Base-by-base conservation (phyloP, 352 stramenopile genomes). In the Phytophthora ramorum region DNA sequence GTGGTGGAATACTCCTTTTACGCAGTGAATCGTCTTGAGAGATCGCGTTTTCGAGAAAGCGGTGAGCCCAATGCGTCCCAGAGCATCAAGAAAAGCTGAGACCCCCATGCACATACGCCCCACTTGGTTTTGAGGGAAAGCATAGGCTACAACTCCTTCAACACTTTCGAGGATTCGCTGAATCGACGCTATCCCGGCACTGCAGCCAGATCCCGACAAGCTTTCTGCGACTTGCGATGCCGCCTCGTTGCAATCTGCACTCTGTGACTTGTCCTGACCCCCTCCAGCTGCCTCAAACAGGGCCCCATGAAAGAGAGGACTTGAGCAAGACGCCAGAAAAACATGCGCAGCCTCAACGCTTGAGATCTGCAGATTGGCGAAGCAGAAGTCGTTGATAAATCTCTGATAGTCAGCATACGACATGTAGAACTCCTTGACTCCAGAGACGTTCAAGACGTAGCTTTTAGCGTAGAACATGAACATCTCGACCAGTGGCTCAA, bases 1-100 rank as follows among this genome's bases (percentile, higher is more conserved):
- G 50, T 93, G 85, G 40, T 93, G 83, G 50, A 91, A 91, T 5
- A 93, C 58, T 4, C 81, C 83, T 38, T 93, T 93, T n/a, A 92
- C 72, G 14, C 80, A 90, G 49, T 85, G 76, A 20, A 89, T 71
- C 5, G 76, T 82, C 59, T 83, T 79, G 37, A 85, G 56, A 13
- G 52, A 55, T 34, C 67, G 73, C 10, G 66, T 76, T 22, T 87
- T 87, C 10, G 72, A 58, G 38, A 90, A 87, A 6, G 81, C 78
- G 4, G 73, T 73, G 20, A 93, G 68, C 0, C 85, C 80, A 19
- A 66, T 76, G 32, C 83, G 83, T 19, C 83, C 80, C 16, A 92
- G 56, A 28, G 73, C 66, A 48, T 94, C 86, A 1, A 92, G 69
- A 35, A 92, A 91, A 9, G 82, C 81, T n/a, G 75, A 88, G 14